Conservation (phyloP, 2,329 filamentous ascomycete genomes). For the Stagonosporopsis cucurbitacearum region DNA sequence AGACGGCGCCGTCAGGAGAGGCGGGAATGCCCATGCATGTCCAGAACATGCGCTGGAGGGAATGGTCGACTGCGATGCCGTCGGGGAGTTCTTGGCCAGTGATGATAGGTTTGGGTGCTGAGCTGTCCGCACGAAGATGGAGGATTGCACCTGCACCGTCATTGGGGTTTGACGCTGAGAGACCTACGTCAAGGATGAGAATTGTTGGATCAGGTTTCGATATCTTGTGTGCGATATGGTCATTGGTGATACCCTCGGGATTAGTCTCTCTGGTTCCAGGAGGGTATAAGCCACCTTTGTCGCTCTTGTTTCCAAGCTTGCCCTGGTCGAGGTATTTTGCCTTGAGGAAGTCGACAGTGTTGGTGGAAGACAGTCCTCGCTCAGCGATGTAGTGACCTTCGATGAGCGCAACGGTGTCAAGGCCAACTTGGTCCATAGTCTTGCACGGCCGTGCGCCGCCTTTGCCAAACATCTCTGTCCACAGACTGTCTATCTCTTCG, state of each 20-base stretch:
- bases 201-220: slow-evolving; percentile 1
- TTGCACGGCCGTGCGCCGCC: slow-evolving; percentile 45
- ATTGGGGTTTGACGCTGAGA: slow-evolving; percentile 5
- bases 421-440: slow-evolving; percentile 59
- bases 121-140: slow-evolving; percentile 17
- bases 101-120: slow-evolving; percentile 9
- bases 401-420: slow-evolving; percentile 62
- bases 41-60: slow-evolving; percentile 39
- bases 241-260: not conserved
- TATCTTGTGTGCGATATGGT: not conserved
- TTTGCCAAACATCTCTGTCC: slow-evolving; percentile 49
- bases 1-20: slow-evolving; percentile 52
- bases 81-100: slow-evolving; percentile 33
- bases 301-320: slow-evolving; percentile 54
- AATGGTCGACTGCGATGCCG: slow-evolving; percentile 38
- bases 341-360: slow-evolving; percentile 56
- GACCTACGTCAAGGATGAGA: slow-evolving; percentile 20
- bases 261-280: not conserved
- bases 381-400: slow-evolving; percentile 62
- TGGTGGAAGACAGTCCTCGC: slow-evolving; percentile 50
- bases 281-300: slow-evolving; percentile 25
- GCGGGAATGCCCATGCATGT: slow-evolving; percentile 30
- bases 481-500: slow-evolving; percentile 59
- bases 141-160: slow-evolving; percentile 24
- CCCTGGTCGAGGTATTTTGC: slow-evolving; percentile 56